Percentiles rank a stretch among this genome's conserved stretches.
phyloP scores from a whole-genome alignment of 2,329 filamentous ascomycete species.

The Tolypocladium cylindrosporum region DNA sequence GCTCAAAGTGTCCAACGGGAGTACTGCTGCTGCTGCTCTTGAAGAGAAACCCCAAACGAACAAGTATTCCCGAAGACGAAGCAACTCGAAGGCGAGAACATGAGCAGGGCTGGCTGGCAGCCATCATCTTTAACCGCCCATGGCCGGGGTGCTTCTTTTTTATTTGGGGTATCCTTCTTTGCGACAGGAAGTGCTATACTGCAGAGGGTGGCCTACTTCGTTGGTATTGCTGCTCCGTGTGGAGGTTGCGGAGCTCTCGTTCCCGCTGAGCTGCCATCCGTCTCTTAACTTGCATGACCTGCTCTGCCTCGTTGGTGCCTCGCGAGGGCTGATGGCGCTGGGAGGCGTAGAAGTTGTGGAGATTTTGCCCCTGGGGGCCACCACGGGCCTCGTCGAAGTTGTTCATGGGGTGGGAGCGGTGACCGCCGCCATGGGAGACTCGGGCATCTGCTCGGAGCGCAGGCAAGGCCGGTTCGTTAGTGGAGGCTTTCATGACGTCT shows the following conservation, averaged over 20 bases:
- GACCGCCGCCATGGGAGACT: constrained; percentile 48
- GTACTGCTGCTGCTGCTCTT: neutral
- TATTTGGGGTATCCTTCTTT: constrained; percentile 23
- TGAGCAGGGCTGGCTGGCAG: constrained; percentile 4
- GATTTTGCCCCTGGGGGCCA: constrained; percentile 55
- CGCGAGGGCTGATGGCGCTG: constrained; percentile 84
- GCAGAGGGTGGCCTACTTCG: constrained; percentile 85
- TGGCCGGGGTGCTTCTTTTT: constrained; percentile 21
- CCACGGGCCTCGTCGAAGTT: constrained; percentile 68
- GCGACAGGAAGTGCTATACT: constrained; percentile 49
- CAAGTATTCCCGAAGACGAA: neutral
- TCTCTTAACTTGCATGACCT: constrained; percentile 98
- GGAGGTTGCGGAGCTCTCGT: constrained; percentile 97
- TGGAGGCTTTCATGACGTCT: constrained; percentile 3
- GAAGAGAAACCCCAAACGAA: constrained; percentile 2
- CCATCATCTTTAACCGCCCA: constrained; percentile 9
- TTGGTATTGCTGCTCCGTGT: constrained; percentile 99
- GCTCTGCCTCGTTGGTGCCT: constrained; percentile 83
- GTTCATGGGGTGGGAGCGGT: constrained; percentile 75
- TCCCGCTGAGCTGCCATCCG: constrained; percentile 98
- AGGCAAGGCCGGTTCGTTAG: constrained; percentile 9
- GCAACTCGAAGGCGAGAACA: neutral
- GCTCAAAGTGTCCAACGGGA: constrained; percentile 15
- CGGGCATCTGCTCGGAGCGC: constrained; percentile 52
- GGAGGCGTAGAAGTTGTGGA: constrained; percentile 88